These are phyloP conservation scores for Mortierella sp. DNA, from an alignment of 371 early-diverging fungal species.

Conservation along the genomic window DNA sequence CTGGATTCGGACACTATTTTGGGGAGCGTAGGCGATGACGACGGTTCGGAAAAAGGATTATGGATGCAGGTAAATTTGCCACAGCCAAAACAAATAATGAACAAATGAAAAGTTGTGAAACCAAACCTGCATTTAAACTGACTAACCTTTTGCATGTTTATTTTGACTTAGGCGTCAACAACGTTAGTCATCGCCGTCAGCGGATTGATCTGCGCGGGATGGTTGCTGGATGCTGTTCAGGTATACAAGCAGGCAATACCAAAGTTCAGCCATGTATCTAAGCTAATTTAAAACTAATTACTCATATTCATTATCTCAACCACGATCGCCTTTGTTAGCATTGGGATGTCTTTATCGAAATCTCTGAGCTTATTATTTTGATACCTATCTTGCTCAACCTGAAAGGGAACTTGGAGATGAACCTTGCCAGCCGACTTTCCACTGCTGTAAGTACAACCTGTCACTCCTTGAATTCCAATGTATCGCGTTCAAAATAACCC, in stretches of 20 bases:
- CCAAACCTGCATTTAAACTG: background rate
- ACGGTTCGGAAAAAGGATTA: constrained; percentile 25
- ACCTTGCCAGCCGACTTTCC: constrained; percentile 84
- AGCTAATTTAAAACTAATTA: constrained; percentile 1
- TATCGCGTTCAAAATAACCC: background rate
- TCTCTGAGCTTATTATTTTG: constrained; percentile 85
- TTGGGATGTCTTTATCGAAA: constrained; percentile 75
- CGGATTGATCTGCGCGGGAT: constrained; percentile 81
- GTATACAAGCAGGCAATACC: constrained; percentile 49
- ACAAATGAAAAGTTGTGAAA: constrained; percentile 2
- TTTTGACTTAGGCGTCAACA: constrained; percentile 71
- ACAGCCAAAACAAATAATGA: background rate
- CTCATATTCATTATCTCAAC: background rate
- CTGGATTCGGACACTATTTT: constrained; percentile 16
- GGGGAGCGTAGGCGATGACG: constrained; percentile 7
- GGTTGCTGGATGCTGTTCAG: constrained; percentile 75
- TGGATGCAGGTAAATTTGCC: constrained; percentile 47
- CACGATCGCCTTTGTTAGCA: constrained; percentile 53
- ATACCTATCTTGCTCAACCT: constrained; percentile 87
- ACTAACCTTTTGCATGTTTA: background rate
- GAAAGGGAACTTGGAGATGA: constrained; percentile 93
- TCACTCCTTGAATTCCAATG: background rate
- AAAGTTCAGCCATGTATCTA: background rate
- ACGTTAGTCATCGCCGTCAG: constrained; percentile 78
- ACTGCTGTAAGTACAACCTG: constrained; percentile 69